A percentile compares a stretch with the other conserved stretches of the same genome.
Evolutionary conservation across 257 asterid species (phyloP).

Genomic region (Jacaranda copaia): DNA sequence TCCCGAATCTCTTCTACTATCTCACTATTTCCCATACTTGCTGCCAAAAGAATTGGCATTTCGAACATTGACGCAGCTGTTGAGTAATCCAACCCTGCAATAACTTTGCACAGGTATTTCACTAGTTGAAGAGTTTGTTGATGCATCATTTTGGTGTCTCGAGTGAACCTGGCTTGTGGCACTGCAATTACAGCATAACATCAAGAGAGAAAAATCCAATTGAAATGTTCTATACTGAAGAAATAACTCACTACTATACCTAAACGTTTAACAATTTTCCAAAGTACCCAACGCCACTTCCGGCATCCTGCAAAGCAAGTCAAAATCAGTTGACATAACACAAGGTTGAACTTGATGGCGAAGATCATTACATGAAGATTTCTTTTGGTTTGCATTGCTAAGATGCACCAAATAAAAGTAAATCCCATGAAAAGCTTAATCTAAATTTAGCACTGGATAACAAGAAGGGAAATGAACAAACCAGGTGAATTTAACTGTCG

Average conservation of each 20-base stretch:
- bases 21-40: conserved; percentile 47
- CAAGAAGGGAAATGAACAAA: conserved; percentile 12
- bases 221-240: conserved; percentile 6
- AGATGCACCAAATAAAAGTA: background rate
- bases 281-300: conserved; percentile 29
- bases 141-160: conserved; percentile 42
- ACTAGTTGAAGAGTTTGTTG: conserved; percentile 44
- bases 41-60: conserved; percentile 43
- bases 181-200: conserved; percentile 30
- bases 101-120: conserved; percentile 43
- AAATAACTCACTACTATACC: conserved; percentile 27
- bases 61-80: conserved; percentile 46
- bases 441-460: background rate
- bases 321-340: background rate
- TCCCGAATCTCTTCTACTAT: conserved; percentile 55
- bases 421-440: background rate
- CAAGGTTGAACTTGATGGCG: background rate
- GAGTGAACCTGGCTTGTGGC: conserved; percentile 33
- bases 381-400: background rate
- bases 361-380: background rate
- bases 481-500: conserved; percentile 27
- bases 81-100: conserved; percentile 37
- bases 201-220: background rate
- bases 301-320: conserved; percentile 33
- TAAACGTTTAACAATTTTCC: conserved; percentile 34